Evolutionary conservation across 495 filamentous ascomycete species (phyloP), one percentile per base, ranked within the genome.

Genomic region (Chaetomium cochliodes): DNA sequence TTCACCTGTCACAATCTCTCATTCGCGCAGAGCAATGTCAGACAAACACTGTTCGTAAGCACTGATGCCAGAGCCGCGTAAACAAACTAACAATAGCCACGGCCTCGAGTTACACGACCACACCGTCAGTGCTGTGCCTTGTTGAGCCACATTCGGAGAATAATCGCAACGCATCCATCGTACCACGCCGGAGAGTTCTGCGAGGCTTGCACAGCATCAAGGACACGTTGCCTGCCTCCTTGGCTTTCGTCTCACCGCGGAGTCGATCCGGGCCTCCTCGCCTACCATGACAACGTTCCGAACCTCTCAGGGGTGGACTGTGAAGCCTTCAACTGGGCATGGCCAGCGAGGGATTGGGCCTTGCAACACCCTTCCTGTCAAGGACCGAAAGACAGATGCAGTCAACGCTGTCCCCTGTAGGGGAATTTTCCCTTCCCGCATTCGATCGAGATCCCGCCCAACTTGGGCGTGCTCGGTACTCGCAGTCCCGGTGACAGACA

Each of bases 71-170:
- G n/a, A 50, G 18, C 46, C 46, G 18, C 25, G 26, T 30, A 28
- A 53, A 12, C 25, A 28, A 28, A 13, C 23, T 28, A 53, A 30
- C 51, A 28, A 33, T 16, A 30, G 12, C 51, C 51, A 53, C 26
- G 0, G 13, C 25, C 51, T 53, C 51, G 9, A n/a, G 51, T n/a
- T 53, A 33, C 51, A 33, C 51, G 12, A 30, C 20, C 23, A n/a
- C 51, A 33, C 26, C 26, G 28, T 28, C 23, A 53, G 13, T 2
- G 12, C 39, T 26, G 37, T 26, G 55, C 23, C 13, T 15, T 18
- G 55, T 58, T 33, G 55, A 13, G 11, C 55, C 16, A 13, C 55
- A 2, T 44, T 58, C 58, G 25, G 57, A 59, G 57, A 50, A 50
- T 20, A 20, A 5, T 9, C 15, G 23, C 18, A 2, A 13, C 44